Percentiles rank a stretch among this genome's conserved stretches.
Conservation (phyloP, 176 grass and related monocot genomes). For the Aegilops umbellulata region DNA sequence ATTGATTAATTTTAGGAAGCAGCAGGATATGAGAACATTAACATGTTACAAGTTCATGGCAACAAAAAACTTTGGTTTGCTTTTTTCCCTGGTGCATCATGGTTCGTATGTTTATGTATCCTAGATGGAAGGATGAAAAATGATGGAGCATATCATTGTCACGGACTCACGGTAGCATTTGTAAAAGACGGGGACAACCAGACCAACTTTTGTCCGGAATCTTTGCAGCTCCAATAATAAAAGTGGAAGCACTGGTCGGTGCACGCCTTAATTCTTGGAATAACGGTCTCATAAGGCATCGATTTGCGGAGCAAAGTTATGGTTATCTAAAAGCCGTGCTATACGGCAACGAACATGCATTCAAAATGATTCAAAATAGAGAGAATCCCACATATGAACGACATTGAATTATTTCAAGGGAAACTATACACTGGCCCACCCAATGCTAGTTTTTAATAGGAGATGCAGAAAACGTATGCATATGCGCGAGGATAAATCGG, state of each 20-base stretch:
- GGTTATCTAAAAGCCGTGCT: not conserved
- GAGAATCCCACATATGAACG: too few species aligned
- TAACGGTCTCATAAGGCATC: not conserved
- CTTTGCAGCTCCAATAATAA: not conserved
- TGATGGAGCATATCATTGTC: not conserved
- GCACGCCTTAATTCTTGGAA: not conserved
- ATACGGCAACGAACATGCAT: not conserved
- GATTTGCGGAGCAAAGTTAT: not conserved
- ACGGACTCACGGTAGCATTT: not conserved
- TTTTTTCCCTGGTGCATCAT: too few species aligned
- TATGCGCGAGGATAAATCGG: not conserved
- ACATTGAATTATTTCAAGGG: too few species aligned
- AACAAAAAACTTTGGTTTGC: not conserved
- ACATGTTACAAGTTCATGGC: not conserved
- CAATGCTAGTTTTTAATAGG: too few species aligned
- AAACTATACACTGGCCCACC: too few species aligned
- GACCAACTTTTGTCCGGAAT: not conserved
- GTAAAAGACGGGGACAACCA: fast-evolving
- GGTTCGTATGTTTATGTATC: not conserved
- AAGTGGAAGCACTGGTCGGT: not conserved
- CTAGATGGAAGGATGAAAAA: not conserved
- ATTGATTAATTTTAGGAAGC: not conserved
- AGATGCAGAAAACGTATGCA: not conserved
- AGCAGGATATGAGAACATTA: not conserved
- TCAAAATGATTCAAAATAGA: too few species aligned